Percentiles rank a stretch among this genome's conserved stretches.
Conservation (phyloP, 73 alveolate genomes). For the Paraurostyla sp. region DNA sequence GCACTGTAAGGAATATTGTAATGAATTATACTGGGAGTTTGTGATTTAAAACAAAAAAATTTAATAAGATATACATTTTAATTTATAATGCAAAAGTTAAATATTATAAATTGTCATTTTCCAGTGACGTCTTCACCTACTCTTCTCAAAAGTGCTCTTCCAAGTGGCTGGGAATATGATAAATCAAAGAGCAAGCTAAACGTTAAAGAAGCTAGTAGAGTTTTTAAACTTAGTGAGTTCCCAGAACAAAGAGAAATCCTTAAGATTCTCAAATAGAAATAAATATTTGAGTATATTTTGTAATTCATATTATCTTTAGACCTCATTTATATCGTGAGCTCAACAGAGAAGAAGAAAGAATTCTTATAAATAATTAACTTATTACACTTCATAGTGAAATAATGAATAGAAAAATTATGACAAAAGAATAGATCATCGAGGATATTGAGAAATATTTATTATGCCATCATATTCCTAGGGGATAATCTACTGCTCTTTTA, state of each 20-base stretch:
- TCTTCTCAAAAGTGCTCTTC: background rate
- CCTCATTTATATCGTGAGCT: conserved; percentile 36
- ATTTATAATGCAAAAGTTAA: background rate
- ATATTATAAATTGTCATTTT: conserved; percentile 4
- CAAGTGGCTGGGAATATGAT: conserved; percentile 48
- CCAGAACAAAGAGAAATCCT: background rate
- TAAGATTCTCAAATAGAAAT: background rate
- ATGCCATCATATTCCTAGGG: background rate
- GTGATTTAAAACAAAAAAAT: too few relatives aligned
- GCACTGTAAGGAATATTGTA: background rate
- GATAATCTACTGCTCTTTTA: background rate
- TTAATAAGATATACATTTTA: background rate
- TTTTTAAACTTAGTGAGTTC: background rate
- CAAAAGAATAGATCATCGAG: conserved; percentile 40
- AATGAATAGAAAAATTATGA: conserved; percentile 23
- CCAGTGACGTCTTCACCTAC: conserved; percentile 41
- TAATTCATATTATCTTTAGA: background rate
- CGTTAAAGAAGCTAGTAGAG: conserved; percentile 51
- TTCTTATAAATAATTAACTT: background rate
- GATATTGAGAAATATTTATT: conserved; percentile 26
- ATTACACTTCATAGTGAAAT: background rate
- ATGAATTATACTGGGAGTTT: background rate
- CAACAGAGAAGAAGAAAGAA: conserved; percentile 51
- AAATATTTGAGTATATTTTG: conserved; percentile 4
- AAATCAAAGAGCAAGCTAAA: conserved; percentile 22